Conservation (phyloP, 805 yeast genomes). For the Yarrowia sp. region DNA sequence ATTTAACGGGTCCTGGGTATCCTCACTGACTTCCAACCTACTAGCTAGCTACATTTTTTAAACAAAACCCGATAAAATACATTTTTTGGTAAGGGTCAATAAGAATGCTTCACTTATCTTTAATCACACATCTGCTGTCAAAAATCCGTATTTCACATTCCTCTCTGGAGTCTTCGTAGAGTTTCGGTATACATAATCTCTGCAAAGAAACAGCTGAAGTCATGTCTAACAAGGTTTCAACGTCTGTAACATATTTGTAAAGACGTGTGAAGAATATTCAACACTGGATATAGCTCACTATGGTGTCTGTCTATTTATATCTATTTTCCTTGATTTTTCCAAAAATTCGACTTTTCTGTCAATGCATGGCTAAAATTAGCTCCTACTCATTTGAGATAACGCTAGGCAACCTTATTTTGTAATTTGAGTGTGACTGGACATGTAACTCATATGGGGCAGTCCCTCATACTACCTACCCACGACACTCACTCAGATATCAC, state of each 20-base stretch:
- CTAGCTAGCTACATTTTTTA: no score
- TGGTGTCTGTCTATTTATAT: no score
- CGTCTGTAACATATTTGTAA: no score
- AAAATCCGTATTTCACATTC: not conserved
- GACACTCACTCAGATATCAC: not conserved
- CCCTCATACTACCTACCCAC: not conserved
- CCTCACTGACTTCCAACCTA: no score
- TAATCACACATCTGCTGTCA: no score
- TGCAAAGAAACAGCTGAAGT: not conserved
- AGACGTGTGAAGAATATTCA: no score
- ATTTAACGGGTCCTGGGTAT: no score
- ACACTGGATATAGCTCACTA: no score
- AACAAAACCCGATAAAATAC: no score
- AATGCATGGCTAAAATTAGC: not conserved
- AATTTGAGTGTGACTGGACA: not conserved
- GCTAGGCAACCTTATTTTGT: not conserved
- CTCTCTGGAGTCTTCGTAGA: not conserved
- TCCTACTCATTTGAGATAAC: constrained; percentile 7
- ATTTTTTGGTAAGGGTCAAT: no score
- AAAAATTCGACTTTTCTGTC: not conserved
- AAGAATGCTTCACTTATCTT: no score
- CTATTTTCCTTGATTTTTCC: not conserved
- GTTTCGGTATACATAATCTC: not conserved
- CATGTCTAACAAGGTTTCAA: no score
- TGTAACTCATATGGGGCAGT: not conserved